Conservation (phyloP, 306 rosid genomes). For the Citrullus mucosospermus region DNA sequence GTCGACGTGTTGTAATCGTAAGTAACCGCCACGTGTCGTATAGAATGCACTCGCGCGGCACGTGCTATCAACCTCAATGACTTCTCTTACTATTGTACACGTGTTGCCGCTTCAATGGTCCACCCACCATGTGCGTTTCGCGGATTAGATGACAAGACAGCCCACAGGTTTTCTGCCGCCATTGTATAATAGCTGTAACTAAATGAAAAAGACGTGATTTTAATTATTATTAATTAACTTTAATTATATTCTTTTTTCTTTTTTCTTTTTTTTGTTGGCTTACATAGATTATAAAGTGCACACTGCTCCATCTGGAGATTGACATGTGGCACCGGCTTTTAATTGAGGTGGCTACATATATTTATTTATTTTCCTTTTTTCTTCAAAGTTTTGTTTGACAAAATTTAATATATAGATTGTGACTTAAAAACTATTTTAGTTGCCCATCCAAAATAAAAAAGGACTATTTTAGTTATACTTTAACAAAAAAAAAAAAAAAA, state of each 20-base stretch:
- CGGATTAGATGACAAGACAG: background rate
- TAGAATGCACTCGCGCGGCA: background rate
- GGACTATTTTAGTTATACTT: too few species aligned
- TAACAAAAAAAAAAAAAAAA: too few species aligned
- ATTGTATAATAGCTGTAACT: background rate
- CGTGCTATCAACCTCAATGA: background rate
- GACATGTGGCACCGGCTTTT: slow-evolving; percentile 5
- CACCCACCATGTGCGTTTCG: background rate
- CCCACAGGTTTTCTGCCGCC: slow-evolving; percentile 7
- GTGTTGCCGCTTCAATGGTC: background rate
- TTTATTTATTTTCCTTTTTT: background rate
- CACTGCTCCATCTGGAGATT: background rate
- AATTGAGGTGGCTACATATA: background rate
- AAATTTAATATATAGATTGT: background rate
- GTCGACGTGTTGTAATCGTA: background rate
- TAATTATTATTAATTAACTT: background rate
- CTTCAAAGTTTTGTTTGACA: background rate
- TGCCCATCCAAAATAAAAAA: too few species aligned
- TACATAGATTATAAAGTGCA: background rate
- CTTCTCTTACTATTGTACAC: background rate
- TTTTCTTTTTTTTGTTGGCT: background rate
- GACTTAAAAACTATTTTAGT: too few species aligned
- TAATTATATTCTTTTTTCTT: background rate
- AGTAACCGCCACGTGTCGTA: background rate
- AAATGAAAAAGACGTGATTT: background rate